Conservation (phyloP, 345 rosid genomes). For the Salix koriyanagi region DNA sequence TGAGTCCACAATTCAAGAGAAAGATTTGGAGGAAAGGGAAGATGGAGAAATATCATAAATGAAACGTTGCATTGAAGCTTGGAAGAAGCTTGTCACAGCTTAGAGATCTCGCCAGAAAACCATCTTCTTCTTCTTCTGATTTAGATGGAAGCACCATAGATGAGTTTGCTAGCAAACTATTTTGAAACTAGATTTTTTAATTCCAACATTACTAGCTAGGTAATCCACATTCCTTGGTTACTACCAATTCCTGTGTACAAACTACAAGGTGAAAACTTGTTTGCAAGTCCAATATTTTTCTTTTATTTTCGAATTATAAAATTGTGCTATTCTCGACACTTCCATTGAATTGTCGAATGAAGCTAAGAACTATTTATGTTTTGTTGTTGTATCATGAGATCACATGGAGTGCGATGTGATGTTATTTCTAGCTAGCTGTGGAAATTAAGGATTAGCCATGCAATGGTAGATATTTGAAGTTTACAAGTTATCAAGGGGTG, state of each 20-base stretch:
- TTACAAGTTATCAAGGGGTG: not conserved
- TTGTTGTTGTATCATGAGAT: not conserved
- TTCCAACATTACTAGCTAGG: not conserved
- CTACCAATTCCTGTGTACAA: not conserved
- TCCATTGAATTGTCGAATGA: too few relatives aligned
- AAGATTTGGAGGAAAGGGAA: conserved; percentile 25
- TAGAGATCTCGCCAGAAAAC: conserved; percentile 31
- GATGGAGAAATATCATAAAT: conserved; percentile 36
- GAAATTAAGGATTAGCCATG: not conserved
- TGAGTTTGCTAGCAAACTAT: conserved; percentile 46
- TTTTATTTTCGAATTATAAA: not conserved
- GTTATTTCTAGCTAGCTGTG: not conserved
- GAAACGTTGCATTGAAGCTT: conserved; percentile 37
- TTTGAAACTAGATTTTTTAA: conserved; percentile 9
- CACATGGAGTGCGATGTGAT: not conserved
- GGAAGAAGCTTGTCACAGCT: conserved; percentile 55
- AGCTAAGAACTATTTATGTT: too few relatives aligned
- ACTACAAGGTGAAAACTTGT: not conserved
- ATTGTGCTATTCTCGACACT: too few relatives aligned
- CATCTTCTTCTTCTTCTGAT: conserved; percentile 19
- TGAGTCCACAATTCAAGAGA: conserved; percentile 12
- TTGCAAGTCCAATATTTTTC: not conserved
- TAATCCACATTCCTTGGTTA: not conserved
- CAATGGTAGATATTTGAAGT: not conserved
- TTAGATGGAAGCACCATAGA: conserved; percentile 14